Base-by-base conservation (phyloP, 2,329 filamentous ascomycete genomes). In the Exophiala phaeomuriformis region DNA sequence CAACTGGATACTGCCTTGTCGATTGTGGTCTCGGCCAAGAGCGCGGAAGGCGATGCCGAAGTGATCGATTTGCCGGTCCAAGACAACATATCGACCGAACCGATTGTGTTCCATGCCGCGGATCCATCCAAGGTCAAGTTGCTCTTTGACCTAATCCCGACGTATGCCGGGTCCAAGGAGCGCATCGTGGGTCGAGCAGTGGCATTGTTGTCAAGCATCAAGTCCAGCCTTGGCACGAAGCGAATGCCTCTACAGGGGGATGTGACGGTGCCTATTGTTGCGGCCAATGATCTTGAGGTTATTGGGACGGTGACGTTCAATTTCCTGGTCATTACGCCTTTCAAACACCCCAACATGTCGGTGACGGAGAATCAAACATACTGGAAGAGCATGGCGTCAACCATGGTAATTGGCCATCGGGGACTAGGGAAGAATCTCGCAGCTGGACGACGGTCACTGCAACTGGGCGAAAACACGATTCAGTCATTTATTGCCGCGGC, bases 251-350 rank as follows among this genome's bases (percentile, higher is more conserved):
- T 98, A 5, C 90, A 96, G 68, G 90, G 90, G 19, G 93, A 97
- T 65, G 81, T 95, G 36, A 91, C 86, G 55, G 86, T 98, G 6
- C 93, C 93, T 0, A 93, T 98, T 58, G 79, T 97, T 65, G 87
- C 87, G 32, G 84, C 84, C 35, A 88, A 80, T 55, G 85, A 81
- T 8, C 74, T 97, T 33, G 91, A 97, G 56, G 84, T 97, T 6
- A 96, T 98, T 61, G 94, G 93, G 10, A 83, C 85, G 0, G 88
- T 98, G 61, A 95, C 95, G 64, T 98, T 98, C 77, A 96, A 96
- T 69, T 97, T 97, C 67, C 74, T 95, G 32, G 81, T 97, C 65
- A 90, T 98, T 63, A 97, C 89, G 0, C 91, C 93, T 0, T 98
- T 98, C 71, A 80, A 83, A 12, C 93, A 97, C 68, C 88, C 89